Evolutionary conservation across 176 grass and related monocot genomes (phyloP).

Genomic region (Tuctoria greenei): DNA sequence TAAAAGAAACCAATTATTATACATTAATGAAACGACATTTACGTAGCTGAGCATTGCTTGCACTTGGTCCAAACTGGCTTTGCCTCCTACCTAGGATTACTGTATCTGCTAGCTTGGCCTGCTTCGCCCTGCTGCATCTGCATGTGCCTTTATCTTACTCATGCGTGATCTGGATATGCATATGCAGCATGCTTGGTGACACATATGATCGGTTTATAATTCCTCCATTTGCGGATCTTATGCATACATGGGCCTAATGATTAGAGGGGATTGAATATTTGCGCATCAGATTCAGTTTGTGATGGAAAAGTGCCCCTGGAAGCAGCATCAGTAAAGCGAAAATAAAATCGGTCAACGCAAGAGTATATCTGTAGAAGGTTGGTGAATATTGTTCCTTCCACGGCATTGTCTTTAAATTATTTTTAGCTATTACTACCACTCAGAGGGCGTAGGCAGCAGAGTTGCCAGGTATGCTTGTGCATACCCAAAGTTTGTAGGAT

Average conservation of each 20-base stretch:
- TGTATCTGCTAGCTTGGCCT: no score
- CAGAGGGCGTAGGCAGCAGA: no score
- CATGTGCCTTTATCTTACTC: background rate
- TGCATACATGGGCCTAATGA: constrained; percentile 40
- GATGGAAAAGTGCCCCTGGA: background rate
- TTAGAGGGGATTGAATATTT: background rate
- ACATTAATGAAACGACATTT: background rate
- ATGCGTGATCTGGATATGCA: background rate
- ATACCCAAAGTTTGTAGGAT: no score
- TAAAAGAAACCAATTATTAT: background rate
- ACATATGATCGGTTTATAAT: background rate
- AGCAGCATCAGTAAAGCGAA: constrained; percentile 1
- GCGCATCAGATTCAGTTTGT: background rate
- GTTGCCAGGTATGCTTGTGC: no score
- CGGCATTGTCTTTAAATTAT: background rate
- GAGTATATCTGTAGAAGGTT: background rate
- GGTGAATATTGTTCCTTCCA: background rate
- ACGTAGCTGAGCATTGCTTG: background rate
- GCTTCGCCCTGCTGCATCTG: background rate
- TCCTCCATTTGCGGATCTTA: constrained; percentile 43
- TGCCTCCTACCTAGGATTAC: no score
- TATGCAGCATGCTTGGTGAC: background rate
- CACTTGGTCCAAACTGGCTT: background rate
- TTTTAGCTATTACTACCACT: background rate
- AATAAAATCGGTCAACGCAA: constrained; percentile 1